Base-by-base conservation (phyloP, 768 basidiomycete genomes). In the Tricholoma furcatifolium region DNA sequence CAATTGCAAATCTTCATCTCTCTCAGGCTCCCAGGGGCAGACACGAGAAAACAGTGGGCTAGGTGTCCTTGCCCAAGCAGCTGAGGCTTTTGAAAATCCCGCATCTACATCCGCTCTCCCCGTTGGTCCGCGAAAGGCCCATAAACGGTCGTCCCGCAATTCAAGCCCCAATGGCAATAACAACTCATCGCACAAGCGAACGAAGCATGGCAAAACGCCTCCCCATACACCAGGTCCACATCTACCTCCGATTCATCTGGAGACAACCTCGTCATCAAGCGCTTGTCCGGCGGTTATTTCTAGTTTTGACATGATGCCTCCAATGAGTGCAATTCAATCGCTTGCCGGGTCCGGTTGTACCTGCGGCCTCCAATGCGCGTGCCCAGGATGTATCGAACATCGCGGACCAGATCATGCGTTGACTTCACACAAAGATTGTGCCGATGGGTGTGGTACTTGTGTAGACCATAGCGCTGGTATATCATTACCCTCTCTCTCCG, bases 311-410 rank as follows among this genome's bases (percentile, higher is more conserved):
- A 65, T 68, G 12, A 84, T 89, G 67, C 84, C 85, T 12, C 77
- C 86, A 1, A 77, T 86, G 61, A 81, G 77, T 59, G 70, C 74
- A 39, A 75, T 85, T 40, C 70, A 72, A 18, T 83, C 84, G 4
- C 65, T 85, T 11, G 84, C 85, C 2, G 84, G 81, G 12, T 78
- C 86, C 2, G 86, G 84, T 2, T 91, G 88, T 63, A 86, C 83
- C 7, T 90, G 88, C 62, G 87, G 87, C 27, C 65, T 81, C 39
- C 69, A 71, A 36, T 91, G 88, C 61, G 76, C 76, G 12, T 91
- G 88, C 66, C 87, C 87, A 0, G 87, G 87, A 31, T 91, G 88
- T 62, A 65, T 79, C 9, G 76, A 86, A 59, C 88, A 91, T 62
- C 83, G 86, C n/a, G 81, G 82, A 1, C 51, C 67, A 15, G 73